Evolutionary conservation across 106 monocot genomes (phyloP), one percentile per base, ranked within the genome.

Genomic region (Iris macrosiphon): DNA sequence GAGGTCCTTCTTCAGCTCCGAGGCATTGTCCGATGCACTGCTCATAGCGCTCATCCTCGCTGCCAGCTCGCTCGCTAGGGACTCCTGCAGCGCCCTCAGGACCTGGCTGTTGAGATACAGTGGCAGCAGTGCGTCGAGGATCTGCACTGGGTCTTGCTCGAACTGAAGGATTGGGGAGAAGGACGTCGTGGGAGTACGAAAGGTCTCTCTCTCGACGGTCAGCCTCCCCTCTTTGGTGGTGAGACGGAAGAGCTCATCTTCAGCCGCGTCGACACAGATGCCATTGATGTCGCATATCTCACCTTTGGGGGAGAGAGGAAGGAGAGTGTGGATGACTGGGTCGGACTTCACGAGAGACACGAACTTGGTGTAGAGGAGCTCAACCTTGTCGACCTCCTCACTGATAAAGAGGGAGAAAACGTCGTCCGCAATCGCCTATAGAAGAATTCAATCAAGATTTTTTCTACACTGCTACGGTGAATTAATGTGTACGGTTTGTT

Each of bases 81-180:
- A 94, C 58, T 94, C 94, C 81, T 94, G 94, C 34, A 94, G 67
- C 3, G 94, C 77, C 52, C 94, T 74, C 16, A 94, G 78, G 31
- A 94, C 76, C 71, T 94, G 94, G 61, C 80, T 81, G 84, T 94
- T 94, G 52, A 94, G 81, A 63, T 94, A 94, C 23, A 94, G 66
- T 0, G 94, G 94, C 16, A 94, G 73, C 22, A 94, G 61, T 2
- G 88, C 94, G 35, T 95, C 94, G 31, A 95, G 72, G 17, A 95
- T 95, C 76, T 85, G 94, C 1, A 95, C 81, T 3, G 94, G 89
- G 59, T 95, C 94, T 78, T 95, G 94, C 74, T 95, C 89, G 37
- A 89, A 95, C 62, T 89, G 94, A 21, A 95, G 41, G 33, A 95
- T 89, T 2, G 89, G 80, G 0, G 93, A 94, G 69, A 88, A 88